Evolutionary conservation across 441 rosid species (phyloP).

Genomic region (Jatropha multifida): DNA sequence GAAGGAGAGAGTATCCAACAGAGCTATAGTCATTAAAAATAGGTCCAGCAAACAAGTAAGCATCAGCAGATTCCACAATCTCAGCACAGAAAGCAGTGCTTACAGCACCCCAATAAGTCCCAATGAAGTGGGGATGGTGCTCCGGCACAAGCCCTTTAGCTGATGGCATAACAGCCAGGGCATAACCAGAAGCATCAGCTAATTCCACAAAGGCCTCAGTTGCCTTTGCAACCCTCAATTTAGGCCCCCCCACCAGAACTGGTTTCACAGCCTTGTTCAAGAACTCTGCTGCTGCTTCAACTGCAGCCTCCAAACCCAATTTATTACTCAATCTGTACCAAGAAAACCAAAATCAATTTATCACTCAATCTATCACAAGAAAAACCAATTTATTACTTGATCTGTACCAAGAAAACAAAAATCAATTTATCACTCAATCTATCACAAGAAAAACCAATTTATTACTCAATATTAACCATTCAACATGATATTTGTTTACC

Average conservation of each 20-base stretch:
- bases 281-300: slow-evolving; percentile 75
- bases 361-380: slow-evolving; percentile 50
- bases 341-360: slow-evolving; percentile 15
- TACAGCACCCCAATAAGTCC: slow-evolving; percentile 93
- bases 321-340: slow-evolving; percentile 53
- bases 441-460: background rate
- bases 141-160: slow-evolving; percentile 87
- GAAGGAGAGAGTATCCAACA: slow-evolving; percentile 91
- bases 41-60: slow-evolving; percentile 92
- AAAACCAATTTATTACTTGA: slow-evolving; percentile 17
- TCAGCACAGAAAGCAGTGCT: slow-evolving; percentile 83
- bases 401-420: slow-evolving; percentile 27
- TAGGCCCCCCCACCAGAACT: slow-evolving; percentile 82
- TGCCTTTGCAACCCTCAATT: slow-evolving; percentile 68
- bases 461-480: background rate
- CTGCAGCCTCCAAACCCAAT: slow-evolving; percentile 74
- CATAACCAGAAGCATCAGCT: slow-evolving; percentile 76
- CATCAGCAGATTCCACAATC: slow-evolving; percentile 91
- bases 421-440: slow-evolving; percentile 55
- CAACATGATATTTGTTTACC: background rate
- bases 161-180: slow-evolving; percentile 77
- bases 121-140: slow-evolving; percentile 63
- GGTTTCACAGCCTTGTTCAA: slow-evolving; percentile 90
- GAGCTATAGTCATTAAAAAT: slow-evolving; percentile 88
- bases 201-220: slow-evolving; percentile 58